phyloP scores from a whole-genome alignment of 2,329 filamentous ascomycete genomes.

The Aspergillus sp. region DNA sequence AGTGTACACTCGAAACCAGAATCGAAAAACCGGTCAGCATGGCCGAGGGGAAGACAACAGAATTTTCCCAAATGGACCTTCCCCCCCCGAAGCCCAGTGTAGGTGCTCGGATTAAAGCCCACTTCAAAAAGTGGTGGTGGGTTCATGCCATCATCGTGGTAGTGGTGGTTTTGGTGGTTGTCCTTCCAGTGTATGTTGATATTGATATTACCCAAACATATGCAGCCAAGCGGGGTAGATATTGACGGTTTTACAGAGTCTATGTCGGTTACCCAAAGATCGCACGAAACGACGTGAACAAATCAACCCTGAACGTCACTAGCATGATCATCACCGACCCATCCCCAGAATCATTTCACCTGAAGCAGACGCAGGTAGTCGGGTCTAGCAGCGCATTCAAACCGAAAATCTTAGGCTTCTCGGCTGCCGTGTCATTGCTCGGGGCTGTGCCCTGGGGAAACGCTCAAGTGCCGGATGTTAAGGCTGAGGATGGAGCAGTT shows the following conservation, averaged over 20 bases:
- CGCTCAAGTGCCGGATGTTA: slow-evolving; percentile 40
- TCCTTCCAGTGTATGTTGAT: slow-evolving; percentile 49
- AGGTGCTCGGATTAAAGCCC: slow-evolving; percentile 19
- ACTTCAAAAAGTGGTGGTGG: slow-evolving; percentile 49
- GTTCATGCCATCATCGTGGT: slow-evolving; percentile 45
- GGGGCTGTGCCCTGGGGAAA: slow-evolving; percentile 39
- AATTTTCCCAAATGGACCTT: slow-evolving; percentile 1
- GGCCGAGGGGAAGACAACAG: slow-evolving; percentile 18
- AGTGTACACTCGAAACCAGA: neutral
- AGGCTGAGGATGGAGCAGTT: slow-evolving; percentile 37
- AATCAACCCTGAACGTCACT: slow-evolving; percentile 45
- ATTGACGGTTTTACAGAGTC: slow-evolving; percentile 34
- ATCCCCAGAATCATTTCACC: slow-evolving; percentile 40
- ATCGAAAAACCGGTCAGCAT: slow-evolving; percentile 4
- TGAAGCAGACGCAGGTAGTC: slow-evolving; percentile 45
- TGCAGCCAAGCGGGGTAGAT: neutral
- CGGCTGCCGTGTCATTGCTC: slow-evolving; percentile 45
- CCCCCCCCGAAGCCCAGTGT: slow-evolving; percentile 16
- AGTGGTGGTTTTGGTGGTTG: slow-evolving; percentile 46
- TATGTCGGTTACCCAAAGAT: slow-evolving; percentile 55
- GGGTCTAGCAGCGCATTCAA: slow-evolving; percentile 46
- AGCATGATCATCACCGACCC: slow-evolving; percentile 48
- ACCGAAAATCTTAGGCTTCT: slow-evolving; percentile 50
- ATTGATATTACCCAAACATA: neutral
- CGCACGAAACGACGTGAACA: slow-evolving; percentile 49